Evolutionary conservation across 345 rosid genomes (phyloP).

Genomic region (Arabidopsis suecica): DNA sequence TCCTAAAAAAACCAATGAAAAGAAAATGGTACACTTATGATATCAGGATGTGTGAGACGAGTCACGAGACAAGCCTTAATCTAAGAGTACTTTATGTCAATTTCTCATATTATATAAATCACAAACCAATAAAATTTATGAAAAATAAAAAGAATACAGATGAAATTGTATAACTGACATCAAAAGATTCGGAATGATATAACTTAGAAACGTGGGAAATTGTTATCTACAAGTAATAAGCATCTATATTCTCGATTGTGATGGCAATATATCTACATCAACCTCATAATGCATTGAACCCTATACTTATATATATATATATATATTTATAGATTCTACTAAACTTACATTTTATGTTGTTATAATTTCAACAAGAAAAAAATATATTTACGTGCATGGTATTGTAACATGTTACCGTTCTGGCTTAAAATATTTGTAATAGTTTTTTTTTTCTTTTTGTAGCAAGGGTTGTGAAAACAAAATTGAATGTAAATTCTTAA

Average conservation of each 20-base stretch:
- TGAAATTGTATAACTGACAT: conserved; percentile 39
- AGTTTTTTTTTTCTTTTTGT: too few species aligned
- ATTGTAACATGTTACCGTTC: too few species aligned
- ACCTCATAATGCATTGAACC: conserved; percentile 29
- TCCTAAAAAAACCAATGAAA: background rate
- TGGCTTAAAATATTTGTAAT: too few species aligned
- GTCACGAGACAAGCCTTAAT: conserved; percentile 34
- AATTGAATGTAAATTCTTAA: too few species aligned
- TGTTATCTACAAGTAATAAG: conserved; percentile 75
- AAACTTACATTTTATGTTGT: background rate
- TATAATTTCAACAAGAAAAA: background rate
- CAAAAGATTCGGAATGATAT: conserved; percentile 64
- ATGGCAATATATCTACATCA: conserved; percentile 35
- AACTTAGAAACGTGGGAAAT: conserved; percentile 67
- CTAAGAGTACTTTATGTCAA: conserved; percentile 49
- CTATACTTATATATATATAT: background rate
- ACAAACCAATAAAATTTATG: background rate
- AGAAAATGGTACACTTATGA: conserved; percentile 33
- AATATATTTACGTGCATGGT: background rate
- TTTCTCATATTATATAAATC: conserved; percentile 42
- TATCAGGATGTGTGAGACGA: conserved; percentile 35
- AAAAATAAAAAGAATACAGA: conserved; percentile 9
- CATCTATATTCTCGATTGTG: conserved; percentile 55
- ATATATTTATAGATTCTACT: too few species aligned
- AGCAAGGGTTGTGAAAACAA: too few species aligned